Percentiles rank a stretch among this genome's conserved stretches.
These are phyloP conservation scores for Aureobasidium sp. DNA, from an alignment of 2,329 filamentous ascomycete genomes.

Conservation along the genomic window DNA sequence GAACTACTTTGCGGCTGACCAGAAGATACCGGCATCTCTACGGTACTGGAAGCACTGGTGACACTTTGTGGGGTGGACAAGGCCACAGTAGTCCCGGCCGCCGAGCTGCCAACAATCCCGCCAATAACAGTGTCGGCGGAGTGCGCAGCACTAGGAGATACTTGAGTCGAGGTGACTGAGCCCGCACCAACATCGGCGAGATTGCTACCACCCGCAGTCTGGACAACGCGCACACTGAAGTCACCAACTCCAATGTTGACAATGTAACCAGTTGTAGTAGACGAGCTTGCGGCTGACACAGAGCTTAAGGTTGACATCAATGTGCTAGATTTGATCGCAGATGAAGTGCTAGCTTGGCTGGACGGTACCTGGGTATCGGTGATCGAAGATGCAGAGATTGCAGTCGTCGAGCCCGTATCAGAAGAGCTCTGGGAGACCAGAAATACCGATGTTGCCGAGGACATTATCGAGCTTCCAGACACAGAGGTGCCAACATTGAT, in stretches of 20 bases:
- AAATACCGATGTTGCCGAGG: neutral
- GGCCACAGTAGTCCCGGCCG: neutral
- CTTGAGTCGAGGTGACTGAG: neutral
- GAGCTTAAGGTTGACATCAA: neutral
- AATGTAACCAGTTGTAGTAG: neutral
- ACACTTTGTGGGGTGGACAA: neutral
- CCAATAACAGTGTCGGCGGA: neutral
- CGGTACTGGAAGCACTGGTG: no score
- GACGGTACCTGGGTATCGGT: neutral
- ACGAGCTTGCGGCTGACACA: neutral
- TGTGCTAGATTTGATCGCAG: neutral
- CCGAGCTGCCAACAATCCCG: neutral
- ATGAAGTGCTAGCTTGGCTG: neutral
- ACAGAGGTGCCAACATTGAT: neutral
- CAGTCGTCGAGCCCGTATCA: neutral
- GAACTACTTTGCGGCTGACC: no score
- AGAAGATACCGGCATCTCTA: no score
- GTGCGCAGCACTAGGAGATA: neutral
- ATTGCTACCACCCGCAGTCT: conserved; percentile 8
- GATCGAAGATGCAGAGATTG: neutral
- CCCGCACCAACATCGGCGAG: neutral
- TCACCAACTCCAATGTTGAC: neutral
- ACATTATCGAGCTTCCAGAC: neutral
- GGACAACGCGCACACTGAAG: neutral
- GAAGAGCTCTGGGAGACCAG: neutral